These are phyloP conservation scores for Cylindrotheca closterium DNA, from an alignment of 108 stramenopile genomes.

Conservation along the genomic window DNA sequence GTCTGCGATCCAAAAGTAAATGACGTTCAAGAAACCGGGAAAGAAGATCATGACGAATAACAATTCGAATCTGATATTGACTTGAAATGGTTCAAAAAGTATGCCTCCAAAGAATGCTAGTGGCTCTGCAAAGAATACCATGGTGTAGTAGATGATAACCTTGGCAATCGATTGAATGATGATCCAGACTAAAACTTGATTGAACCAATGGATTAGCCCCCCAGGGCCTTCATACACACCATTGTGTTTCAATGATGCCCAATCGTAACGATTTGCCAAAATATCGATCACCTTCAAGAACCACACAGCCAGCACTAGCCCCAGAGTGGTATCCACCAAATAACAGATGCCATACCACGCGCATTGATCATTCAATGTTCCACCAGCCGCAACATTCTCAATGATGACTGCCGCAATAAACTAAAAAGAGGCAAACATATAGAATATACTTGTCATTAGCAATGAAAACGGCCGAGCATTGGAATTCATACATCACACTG, in stretches of 20 bases:
- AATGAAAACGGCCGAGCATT: slow-evolving; percentile 4
- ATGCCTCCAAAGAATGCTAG: slow-evolving; percentile 67
- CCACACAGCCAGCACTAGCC: slow-evolving; percentile 72
- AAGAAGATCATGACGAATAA: slow-evolving; percentile 94
- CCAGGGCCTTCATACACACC: slow-evolving; percentile 80
- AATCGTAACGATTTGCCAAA: slow-evolving; percentile 63
- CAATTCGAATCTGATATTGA: slow-evolving; percentile 82
- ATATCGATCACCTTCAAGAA: slow-evolving; percentile 63
- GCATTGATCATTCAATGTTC: slow-evolving; percentile 78
- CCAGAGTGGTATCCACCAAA: slow-evolving; percentile 85
- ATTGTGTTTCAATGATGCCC: slow-evolving; percentile 78
- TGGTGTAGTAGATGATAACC: slow-evolving; percentile 72
- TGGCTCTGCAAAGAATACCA: slow-evolving; percentile 57
- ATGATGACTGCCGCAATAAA: slow-evolving; percentile 79
- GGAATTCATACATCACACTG: neutral
- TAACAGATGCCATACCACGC: slow-evolving; percentile 93
- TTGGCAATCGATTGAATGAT: slow-evolving; percentile 76
- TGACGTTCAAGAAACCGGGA: slow-evolving; percentile 85
- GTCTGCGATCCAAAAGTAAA: slow-evolving; percentile 94
- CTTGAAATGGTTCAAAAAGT: slow-evolving; percentile 78
- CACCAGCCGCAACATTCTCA: slow-evolving; percentile 50
- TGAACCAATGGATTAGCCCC: slow-evolving; percentile 70
- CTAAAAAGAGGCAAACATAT: slow-evolving; percentile 28
- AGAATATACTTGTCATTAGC: no score
- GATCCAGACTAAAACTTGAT: slow-evolving; percentile 81